phyloP scores from a whole-genome alignment of 345 rosid genomes.

The Sonneratia alba region DNA sequence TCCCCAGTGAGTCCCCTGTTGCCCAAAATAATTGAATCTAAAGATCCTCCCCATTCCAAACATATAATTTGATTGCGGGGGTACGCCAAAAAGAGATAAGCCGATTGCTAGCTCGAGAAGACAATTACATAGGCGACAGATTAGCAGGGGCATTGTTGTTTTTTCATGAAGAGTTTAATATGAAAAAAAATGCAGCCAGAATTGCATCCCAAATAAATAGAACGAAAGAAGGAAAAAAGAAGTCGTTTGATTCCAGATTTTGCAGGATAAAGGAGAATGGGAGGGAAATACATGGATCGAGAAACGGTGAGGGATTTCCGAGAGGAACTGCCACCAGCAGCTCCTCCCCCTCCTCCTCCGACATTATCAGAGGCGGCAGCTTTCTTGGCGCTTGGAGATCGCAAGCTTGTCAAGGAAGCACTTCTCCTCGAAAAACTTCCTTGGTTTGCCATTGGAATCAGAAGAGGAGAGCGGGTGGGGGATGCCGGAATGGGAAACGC shows the following conservation, averaged over 20 bases:
- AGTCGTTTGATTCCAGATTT: no score
- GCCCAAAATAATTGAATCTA: conserved; percentile 5
- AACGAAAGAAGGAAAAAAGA: not conserved
- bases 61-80: not conserved
- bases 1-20: conserved; percentile 82
- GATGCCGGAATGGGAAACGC: not conserved
- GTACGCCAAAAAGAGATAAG: not conserved
- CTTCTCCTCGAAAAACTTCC: conserved; percentile 63
- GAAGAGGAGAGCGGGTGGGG: not conserved
- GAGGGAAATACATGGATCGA: conserved; percentile 42
- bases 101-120: no score
- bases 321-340: conserved; percentile 35
- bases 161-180: no score
- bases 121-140: no score
- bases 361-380: not conserved
- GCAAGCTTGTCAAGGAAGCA: not conserved
- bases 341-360: conserved; percentile 28
- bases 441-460: conserved; percentile 51
- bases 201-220: not conserved
- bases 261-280: not conserved
- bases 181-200: no score
- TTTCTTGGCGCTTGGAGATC: not conserved
- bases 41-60: not conserved
- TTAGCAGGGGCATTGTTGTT: no score
- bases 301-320: conserved; percentile 54